phyloP scores from a whole-genome alignment of 352 stramenopile genomes.

The Phytophthora lateralis region DNA sequence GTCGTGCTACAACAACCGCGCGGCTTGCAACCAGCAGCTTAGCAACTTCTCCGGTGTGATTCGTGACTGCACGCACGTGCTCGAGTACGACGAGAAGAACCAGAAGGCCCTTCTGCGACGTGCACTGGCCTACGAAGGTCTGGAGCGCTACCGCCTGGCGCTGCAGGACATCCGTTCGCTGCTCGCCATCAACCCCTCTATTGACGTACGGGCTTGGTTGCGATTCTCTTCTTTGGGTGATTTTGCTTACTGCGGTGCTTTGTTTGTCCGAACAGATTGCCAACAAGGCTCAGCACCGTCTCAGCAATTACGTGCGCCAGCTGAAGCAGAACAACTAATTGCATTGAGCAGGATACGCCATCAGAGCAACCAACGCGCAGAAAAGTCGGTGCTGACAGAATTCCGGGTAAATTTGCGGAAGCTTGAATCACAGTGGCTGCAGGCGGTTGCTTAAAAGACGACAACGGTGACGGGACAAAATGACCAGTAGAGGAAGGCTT shows the following conservation, averaged over 20 bases:
- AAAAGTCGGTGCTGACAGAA: neutral
- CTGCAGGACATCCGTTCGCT: slow-evolving; percentile 89
- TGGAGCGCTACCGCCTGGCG: slow-evolving; percentile 93
- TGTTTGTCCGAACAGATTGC: slow-evolving; percentile 55
- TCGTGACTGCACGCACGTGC: slow-evolving; percentile 93
- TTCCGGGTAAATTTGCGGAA: neutral
- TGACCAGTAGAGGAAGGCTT: slow-evolving; percentile 32
- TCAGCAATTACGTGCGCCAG: slow-evolving; percentile 87
- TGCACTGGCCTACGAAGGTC: slow-evolving; percentile 94
- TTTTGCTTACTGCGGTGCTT: slow-evolving; percentile 11
- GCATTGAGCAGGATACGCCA: slow-evolving; percentile 8
- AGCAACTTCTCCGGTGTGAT: slow-evolving; percentile 97
- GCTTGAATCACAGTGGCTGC: neutral
- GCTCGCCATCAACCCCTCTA: slow-evolving; percentile 87
- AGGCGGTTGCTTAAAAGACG: slow-evolving; percentile 6
- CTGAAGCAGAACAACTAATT: slow-evolving; percentile 82
- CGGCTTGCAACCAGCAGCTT: slow-evolving; percentile 97
- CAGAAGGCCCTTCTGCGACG: slow-evolving; percentile 95
- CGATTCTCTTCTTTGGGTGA: neutral
- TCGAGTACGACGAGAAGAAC: slow-evolving; percentile 94
- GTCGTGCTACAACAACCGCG: slow-evolving; percentile 95
- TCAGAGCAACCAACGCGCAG: neutral
- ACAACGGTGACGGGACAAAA: slow-evolving; percentile 7
- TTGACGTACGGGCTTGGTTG: slow-evolving; percentile 60
- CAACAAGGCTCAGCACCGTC: slow-evolving; percentile 90